A percentile compares a stretch with the other conserved stretches of the same genome.
Evolutionary conservation across 1,284 basidiomycete species (phyloP).

Genomic region (Athelia sp.): DNA sequence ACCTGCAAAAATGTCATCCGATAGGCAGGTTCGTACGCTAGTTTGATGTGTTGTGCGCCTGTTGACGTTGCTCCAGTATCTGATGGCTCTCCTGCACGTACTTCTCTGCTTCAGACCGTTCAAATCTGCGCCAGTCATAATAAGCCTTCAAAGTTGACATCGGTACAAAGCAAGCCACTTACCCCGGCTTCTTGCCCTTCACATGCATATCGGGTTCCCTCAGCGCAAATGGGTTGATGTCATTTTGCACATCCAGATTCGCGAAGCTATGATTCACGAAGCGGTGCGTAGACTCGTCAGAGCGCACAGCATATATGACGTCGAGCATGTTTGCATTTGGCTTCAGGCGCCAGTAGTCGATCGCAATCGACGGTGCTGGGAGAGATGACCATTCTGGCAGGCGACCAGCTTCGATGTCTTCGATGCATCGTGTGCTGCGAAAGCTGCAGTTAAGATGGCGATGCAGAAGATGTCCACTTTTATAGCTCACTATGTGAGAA

Average conservation of each 20-base stretch:
- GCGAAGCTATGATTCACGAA: slow-evolving; percentile 93
- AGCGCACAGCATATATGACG: slow-evolving; percentile 85
- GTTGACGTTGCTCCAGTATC: slow-evolving; percentile 27
- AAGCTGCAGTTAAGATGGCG: no score
- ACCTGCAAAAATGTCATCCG: no score
- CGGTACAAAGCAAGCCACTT: slow-evolving; percentile 24
- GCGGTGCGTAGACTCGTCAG: slow-evolving; percentile 90
- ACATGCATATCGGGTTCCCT: slow-evolving; percentile 83
- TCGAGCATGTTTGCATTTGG: slow-evolving; percentile 78
- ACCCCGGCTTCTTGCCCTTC: slow-evolving; percentile 76
- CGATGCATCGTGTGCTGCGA: no score
- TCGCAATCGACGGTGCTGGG: slow-evolving; percentile 85
- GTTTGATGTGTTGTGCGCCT: not conserved
- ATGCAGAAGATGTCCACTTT: no score
- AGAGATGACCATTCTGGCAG: slow-evolving; percentile 78
- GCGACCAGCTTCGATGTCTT: slow-evolving; percentile 80
- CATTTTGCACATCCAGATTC: slow-evolving; percentile 69
- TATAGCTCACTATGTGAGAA: slow-evolving; percentile 82
- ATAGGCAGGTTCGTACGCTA: no score
- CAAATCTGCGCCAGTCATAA: slow-evolving; percentile 49
- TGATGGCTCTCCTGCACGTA: slow-evolving; percentile 57
- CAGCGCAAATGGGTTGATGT: slow-evolving; percentile 90
- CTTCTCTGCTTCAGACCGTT: slow-evolving; percentile 66
- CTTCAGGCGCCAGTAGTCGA: slow-evolving; percentile 88
- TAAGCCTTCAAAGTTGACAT: slow-evolving; percentile 9